Evolutionary conservation across 192 early-diverging fungal species (phyloP).

Genomic region (Chytriomyces hyalinus): DNA sequence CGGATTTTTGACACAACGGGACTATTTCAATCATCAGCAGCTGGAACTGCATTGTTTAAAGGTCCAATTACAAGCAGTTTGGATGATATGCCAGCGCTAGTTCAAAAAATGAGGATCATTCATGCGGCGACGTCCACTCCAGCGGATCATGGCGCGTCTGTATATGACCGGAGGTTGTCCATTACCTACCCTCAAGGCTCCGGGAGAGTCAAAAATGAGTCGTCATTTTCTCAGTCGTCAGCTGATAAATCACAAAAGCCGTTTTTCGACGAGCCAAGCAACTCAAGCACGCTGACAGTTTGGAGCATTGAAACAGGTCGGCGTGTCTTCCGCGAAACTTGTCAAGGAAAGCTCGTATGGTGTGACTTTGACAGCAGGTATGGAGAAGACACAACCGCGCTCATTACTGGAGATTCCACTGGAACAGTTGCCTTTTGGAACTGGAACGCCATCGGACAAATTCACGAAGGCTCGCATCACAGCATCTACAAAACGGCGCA

Average conservation of each 20-base stretch:
- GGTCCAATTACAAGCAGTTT: conserved; percentile 2
- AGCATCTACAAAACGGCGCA: not conserved
- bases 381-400: conserved; percentile 1
- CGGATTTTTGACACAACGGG: conserved; percentile 1
- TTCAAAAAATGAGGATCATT: not conserved
- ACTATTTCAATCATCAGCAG: not conserved
- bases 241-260: not conserved
- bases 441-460: not conserved
- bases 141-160: not conserved
- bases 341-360: conserved; percentile 18
- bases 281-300: not conserved
- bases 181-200: not conserved
- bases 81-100: not conserved
- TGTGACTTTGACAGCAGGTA: conserved; percentile 20
- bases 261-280: conserved; percentile 13
- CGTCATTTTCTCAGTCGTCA: not conserved
- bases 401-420: conserved; percentile 19
- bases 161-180: not conserved
- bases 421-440: conserved; percentile 17
- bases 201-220: not conserved
- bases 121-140: conserved; percentile 10
- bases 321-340: not conserved
- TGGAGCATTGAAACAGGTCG: conserved; percentile 15
- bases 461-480: not conserved
- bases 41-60: not conserved